These are phyloP conservation scores for Colletotrichum lupini DNA, from an alignment of 2,329 filamentous ascomycete species.

Conservation along the genomic window DNA sequence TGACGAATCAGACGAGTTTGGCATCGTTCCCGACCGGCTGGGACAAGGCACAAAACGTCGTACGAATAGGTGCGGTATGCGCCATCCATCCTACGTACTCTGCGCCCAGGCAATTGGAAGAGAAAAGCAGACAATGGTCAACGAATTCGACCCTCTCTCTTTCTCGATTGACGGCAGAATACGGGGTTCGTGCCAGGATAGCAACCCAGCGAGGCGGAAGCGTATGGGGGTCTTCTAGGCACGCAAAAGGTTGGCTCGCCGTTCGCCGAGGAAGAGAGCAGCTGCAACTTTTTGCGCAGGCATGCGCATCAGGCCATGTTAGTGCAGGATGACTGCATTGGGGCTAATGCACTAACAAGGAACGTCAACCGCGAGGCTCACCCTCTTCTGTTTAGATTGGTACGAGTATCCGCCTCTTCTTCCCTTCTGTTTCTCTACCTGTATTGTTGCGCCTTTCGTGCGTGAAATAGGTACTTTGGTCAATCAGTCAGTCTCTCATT, in stretches of 20 bases:
- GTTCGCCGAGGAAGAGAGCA: background rate
- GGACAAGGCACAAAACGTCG: background rate
- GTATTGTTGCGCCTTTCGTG: background rate
- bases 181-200: slow-evolving; percentile 15
- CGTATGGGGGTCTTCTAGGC: slow-evolving; percentile 15
- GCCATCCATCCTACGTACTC: background rate
- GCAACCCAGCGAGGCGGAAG: slow-evolving; percentile 23
- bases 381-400: background rate
- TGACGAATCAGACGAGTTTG: background rate
- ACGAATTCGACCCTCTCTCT: background rate
- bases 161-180: background rate
- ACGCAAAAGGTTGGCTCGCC: background rate
- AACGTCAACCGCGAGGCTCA: background rate
- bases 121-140: background rate
- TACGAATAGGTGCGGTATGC: background rate
- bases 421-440: background rate
- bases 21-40: background rate
- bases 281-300: slow-evolving; percentile 1
- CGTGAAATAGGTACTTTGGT: background rate
- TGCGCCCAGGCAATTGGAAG: background rate
- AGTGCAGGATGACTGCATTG: slow-evolving; percentile 29
- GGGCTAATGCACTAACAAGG: slow-evolving; percentile 27
- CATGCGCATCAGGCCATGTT: slow-evolving; percentile 16
- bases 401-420: background rate
- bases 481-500: background rate